These are phyloP conservation scores for Talaromyces amestolkiae DNA, from an alignment of 2,329 filamentous ascomycete genomes.

Conservation along the genomic window DNA sequence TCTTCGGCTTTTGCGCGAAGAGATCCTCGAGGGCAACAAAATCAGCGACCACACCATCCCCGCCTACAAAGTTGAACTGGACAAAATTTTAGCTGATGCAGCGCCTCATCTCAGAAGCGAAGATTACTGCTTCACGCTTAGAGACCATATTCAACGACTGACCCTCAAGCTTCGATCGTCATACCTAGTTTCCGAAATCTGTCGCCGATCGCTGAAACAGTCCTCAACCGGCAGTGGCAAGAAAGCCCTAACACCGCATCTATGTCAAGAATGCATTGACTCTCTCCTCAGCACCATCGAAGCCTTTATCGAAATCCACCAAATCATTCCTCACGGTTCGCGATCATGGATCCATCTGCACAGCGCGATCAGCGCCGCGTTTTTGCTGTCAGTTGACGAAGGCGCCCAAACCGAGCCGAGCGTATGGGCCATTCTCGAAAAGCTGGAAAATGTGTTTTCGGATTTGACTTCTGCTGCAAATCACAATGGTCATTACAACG, in stretches of 20 bases:
- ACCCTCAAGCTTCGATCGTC: conserved; percentile 61
- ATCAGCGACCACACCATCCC: conserved; percentile 55
- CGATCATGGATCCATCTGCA: conserved; percentile 50
- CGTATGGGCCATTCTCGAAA: conserved; percentile 41
- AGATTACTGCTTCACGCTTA: conserved; percentile 40
- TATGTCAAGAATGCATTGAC: conserved; percentile 56
- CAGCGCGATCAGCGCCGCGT: conserved; percentile 48
- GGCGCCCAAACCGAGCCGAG: conserved; percentile 42
- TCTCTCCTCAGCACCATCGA: conserved; percentile 57
- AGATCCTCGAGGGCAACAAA: conserved; percentile 53
- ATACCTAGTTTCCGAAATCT: conserved; percentile 62
- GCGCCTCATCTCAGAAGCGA: conserved; percentile 56
- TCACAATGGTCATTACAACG: conserved; percentile 21
- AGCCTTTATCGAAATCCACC: conserved; percentile 57
- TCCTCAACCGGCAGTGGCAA: conserved; percentile 40
- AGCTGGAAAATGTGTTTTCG: conserved; percentile 45
- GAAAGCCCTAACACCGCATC: conserved; percentile 28
- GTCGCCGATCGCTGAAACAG: conserved; percentile 57
- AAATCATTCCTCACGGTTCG: conserved; percentile 42
- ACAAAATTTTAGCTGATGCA: conserved; percentile 56
- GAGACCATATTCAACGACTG: conserved; percentile 59
- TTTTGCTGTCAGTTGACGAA: conserved; percentile 46
- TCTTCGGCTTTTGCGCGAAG: conserved; percentile 59
- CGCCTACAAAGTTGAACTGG: conserved; percentile 56
- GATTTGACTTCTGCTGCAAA: conserved; percentile 37